phyloP scores from a whole-genome alignment of 2,329 filamentous ascomycete species.

The Ophiosphaerella narmari region DNA sequence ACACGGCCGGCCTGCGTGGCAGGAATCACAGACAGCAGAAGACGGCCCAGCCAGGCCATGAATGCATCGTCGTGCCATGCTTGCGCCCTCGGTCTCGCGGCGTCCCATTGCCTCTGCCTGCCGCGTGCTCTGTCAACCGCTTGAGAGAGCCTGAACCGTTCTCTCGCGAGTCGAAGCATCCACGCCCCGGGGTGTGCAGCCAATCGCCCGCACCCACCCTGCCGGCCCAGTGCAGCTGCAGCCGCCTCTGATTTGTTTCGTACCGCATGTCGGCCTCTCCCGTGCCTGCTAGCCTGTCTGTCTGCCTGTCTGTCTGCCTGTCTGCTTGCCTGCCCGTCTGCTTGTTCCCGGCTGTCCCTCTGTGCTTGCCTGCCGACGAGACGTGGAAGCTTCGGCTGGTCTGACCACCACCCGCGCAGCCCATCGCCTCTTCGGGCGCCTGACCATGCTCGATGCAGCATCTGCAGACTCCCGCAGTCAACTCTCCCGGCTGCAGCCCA shows the following conservation, averaged over 20 bases:
- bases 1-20: too few species aligned
- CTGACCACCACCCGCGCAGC: conserved; percentile 7
- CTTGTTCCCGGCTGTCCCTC: too few species aligned
- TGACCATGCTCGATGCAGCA: background rate
- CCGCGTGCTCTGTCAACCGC: conserved; percentile 7
- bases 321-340: too few species aligned
- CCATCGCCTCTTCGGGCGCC: background rate
- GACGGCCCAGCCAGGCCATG: too few species aligned
- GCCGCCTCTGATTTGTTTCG: conserved; percentile 3
- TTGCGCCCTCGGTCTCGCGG: too few species aligned
- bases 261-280: conserved; percentile 3
- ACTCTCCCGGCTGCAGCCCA: background rate
- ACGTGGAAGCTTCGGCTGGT: conserved; percentile 23
- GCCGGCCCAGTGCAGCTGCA: conserved; percentile 13
- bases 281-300: background rate
- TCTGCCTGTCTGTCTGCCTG: too few species aligned
- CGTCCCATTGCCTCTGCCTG: too few species aligned
- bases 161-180: conserved; percentile 17
- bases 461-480: too few species aligned
- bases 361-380: conserved; percentile 12
- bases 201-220: conserved; percentile 16
- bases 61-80: too few species aligned
- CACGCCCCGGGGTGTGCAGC: conserved; percentile 12
- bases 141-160: conserved; percentile 12
- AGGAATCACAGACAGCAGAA: too few species aligned